These are phyloP conservation scores for Exophiala aquamarina DNA, from an alignment of 2,329 filamentous ascomycete genomes.

Conservation along the genomic window DNA sequence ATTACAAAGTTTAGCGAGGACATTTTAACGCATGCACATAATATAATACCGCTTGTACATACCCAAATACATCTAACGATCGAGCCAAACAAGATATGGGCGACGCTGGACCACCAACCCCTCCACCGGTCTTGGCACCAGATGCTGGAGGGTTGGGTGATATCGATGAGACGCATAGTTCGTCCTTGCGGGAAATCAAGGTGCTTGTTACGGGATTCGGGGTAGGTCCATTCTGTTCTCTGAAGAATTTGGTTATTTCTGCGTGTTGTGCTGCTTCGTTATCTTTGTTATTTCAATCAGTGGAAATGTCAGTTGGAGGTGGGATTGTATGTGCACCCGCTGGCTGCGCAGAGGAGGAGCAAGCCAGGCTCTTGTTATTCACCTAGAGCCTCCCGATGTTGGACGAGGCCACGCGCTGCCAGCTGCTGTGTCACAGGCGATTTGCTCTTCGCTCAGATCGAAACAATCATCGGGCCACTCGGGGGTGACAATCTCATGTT, in stretches of 20 bases:
- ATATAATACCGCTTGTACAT: not conserved
- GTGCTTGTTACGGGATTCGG: constrained; percentile 51
- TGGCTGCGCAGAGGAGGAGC: too few relatives aligned
- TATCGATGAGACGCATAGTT: constrained; percentile 4
- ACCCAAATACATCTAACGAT: too few relatives aligned
- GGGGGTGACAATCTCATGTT: not conserved
- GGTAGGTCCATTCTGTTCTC: constrained; percentile 31
- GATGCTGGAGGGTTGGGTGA: not conserved
- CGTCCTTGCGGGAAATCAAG: constrained; percentile 41
- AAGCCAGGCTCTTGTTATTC: too few relatives aligned
- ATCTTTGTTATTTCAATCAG: too few relatives aligned
- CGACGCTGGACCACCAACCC: constrained; percentile 24
- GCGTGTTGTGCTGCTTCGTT: too few relatives aligned
- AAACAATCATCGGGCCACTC: too few relatives aligned
- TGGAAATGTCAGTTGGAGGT: too few relatives aligned
- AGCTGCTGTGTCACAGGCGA: not conserved
- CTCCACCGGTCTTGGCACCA: constrained; percentile 11
- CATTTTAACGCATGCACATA: not conserved
- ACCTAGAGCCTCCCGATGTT: too few relatives aligned
- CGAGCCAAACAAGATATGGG: too few relatives aligned
- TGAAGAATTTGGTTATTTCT: not conserved
- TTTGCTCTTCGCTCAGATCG: too few relatives aligned
- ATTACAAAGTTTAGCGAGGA: too few relatives aligned
- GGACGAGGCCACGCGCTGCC: not conserved
- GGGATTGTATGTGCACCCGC: too few relatives aligned